Percentiles rank a stretch among this genome's conserved stretches.
Conservation (phyloP, 2,329 filamentous ascomycete genomes). For the Cordyceps militaris region DNA sequence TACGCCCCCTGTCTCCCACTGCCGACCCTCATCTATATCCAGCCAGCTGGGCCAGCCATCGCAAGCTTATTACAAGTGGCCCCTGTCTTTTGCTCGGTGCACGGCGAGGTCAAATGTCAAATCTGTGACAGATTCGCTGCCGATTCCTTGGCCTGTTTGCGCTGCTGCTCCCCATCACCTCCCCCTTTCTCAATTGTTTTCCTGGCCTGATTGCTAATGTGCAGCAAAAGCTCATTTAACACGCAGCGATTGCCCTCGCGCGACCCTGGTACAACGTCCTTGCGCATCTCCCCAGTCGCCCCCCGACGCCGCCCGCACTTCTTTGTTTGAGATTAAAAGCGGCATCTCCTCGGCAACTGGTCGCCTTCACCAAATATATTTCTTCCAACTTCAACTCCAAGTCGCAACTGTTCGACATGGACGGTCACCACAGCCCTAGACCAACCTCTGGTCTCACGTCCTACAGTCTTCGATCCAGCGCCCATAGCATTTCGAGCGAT, state of each 20-base stretch:
- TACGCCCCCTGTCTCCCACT: constrained; percentile 3
- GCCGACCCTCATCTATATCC: constrained; percentile 9
- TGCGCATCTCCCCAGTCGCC: not conserved
- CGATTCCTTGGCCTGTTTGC: not conserved
- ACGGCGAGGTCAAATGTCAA: not conserved
- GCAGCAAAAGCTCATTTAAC: not conserved
- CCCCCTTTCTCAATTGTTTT: not conserved
- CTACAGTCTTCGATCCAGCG: constrained; percentile 38
- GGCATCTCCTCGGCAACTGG: not conserved
- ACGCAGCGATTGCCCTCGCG: constrained; percentile 8
- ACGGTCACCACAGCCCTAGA: constrained; percentile 19
- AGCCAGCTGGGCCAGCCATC: constrained; percentile 4
- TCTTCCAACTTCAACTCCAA: not conserved
- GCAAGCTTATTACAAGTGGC: not conserved
- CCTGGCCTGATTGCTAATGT: constrained; percentile 7
- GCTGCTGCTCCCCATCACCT: not conserved
- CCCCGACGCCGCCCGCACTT: not conserved
- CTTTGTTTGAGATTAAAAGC: not conserved
- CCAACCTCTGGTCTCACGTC: constrained; percentile 29
- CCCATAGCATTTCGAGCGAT: constrained; percentile 65
- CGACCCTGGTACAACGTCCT: constrained; percentile 7
- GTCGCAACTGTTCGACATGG: not conserved
- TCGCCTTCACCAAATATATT: not conserved
- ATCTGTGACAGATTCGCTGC: not conserved
- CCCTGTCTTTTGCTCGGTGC: not conserved